Evolutionary conservation across 352 stramenopile genomes (phyloP), one percentile per base, ranked within the genome.

Genomic region (Globisporangium solare): DNA sequence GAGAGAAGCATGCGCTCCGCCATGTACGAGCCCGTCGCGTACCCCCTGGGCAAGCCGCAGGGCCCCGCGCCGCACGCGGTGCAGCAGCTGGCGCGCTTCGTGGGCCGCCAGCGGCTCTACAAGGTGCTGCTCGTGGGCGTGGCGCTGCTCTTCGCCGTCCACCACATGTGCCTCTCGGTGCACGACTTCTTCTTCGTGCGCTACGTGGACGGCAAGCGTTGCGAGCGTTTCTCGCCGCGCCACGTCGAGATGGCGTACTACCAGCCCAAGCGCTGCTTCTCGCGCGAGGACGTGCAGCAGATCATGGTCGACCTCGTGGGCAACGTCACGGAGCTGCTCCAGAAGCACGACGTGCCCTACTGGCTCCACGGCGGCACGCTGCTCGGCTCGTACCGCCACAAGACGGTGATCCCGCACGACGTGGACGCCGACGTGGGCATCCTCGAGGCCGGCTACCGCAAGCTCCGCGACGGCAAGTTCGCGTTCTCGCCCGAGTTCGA

Each of bases 311-410:
- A 62, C 8, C 48, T 70, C 40, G 54, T 70, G 12, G 42, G 62
- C 48, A 63, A 46, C 15, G 45, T 65, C 21, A 52, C 41, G 11
- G 58, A 55, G 10, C 27, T 63, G 15, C 56, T 71, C n/a, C 50
- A 55, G 6, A 18, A 49, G 20, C 27, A 69, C 63, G 61, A 58
- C 22, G 64, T 73, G 27, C 48, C 56, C 27, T 55, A 71, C 51
- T 76, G 64, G 48, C 58, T 73, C 13, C 54, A 73, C 54, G 60
- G 56, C 40, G 65, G 68, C 39, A 71, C 65, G 20, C 50, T 73
- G 4, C 56, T 70, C 13, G 68, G 64, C 15, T 46, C 68, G 13
- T 58, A 65, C 17, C 68, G 65, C 18, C 41, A 71, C 42, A 58
- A 63, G 17, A 52, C 43, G 0, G n/a, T 73, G 17, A 69, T 76